Evolutionary conservation across 192 early-diverging fungal genomes (phyloP).

Genomic region (Rhizophagus clarus): DNA sequence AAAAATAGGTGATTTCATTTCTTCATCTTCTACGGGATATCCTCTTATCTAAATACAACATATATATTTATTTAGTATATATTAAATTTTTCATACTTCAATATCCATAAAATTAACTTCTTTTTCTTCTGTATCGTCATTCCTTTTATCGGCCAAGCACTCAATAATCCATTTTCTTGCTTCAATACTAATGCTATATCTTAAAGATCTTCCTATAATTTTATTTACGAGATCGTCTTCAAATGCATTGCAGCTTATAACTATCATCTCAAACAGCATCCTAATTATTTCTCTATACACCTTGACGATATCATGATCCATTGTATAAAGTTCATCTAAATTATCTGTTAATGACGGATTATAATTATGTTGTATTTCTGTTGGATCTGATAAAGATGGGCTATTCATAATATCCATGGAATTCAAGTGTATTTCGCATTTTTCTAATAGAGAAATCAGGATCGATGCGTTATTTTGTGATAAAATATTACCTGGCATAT

Average conservation of each 20-base stretch:
- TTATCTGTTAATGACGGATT: conserved; percentile 18
- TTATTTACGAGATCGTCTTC: background rate
- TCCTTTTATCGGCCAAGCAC: background rate
- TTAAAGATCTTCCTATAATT: background rate
- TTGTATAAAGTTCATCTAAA: conserved; percentile 18
- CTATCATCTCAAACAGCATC: conserved; percentile 27
- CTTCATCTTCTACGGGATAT: too few relatives aligned
- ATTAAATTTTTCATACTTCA: too few relatives aligned
- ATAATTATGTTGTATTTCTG: conserved; percentile 6
- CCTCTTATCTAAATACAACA: too few relatives aligned
- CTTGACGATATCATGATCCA: background rate
- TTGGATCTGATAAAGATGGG: too few relatives aligned
- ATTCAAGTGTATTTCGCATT: conserved; percentile 11
- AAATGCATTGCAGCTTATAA: background rate
- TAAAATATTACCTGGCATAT: background rate
- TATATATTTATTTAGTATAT: too few relatives aligned
- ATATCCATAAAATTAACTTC: too few relatives aligned
- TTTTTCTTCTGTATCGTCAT: background rate
- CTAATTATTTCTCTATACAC: conserved; percentile 23
- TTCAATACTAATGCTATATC: background rate
- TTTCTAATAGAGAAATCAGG: conserved; percentile 14
- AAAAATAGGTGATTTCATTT: too few relatives aligned
- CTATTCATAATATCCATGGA: background rate
- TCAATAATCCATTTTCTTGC: background rate
- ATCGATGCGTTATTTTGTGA: background rate